Base-by-base conservation (phyloP, 2,329 filamentous ascomycete genomes). In the Colletotrichum truncatum region DNA sequence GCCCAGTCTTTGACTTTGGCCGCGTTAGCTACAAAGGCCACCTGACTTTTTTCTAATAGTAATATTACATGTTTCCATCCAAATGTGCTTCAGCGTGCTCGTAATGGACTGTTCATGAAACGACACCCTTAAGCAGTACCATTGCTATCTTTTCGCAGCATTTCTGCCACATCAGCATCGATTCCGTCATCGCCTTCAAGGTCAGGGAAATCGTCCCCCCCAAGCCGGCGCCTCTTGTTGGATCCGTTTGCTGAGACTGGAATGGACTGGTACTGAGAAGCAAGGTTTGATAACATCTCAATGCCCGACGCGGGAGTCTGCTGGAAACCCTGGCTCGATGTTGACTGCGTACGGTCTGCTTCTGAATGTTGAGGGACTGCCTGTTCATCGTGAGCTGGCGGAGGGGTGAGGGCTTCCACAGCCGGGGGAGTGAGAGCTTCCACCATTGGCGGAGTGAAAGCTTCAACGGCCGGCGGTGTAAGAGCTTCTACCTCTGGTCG, bases 401-500 rank as follows among this genome's bases (percentile, higher is more conserved):
- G 71, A 30, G 70, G 71, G 9, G 70, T 72, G 26, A 73, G 51
- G 12, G 67, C 71, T 48, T 73, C 59, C 53, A 68, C 64, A 39
- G 57, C 68, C 67, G 45, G 70, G 56, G 51, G 75, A 68, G 54
- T 78, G 74, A 57, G 67, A 36, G 66, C 63, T 18, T 88, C 87
- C 66, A 88, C 85, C n/a, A n/a, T 68, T 66, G 45, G 70, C 57
- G 51, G 75, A 68, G 54, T 78, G 74, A 57, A 67, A 36, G 66
- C 63, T 18, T 88, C 87, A 65, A 88, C 85, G 2, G 89, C 82
- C 1, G 92, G 92, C n/a, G 94, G 94, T 1, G 94, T 98, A 60
- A 98, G 84, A 6, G 90, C 92, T 77, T 98, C 95, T 62, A 97
- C 85, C 70, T 94, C 89, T 2, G 95, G 94, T 32, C 93, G 89